A percentile compares a stretch with the other conserved stretches of the same genome.
These are phyloP conservation scores for Pseudohalonectria lignicola DNA, from an alignment of 2,329 filamentous ascomycete species.

Conservation along the genomic window DNA sequence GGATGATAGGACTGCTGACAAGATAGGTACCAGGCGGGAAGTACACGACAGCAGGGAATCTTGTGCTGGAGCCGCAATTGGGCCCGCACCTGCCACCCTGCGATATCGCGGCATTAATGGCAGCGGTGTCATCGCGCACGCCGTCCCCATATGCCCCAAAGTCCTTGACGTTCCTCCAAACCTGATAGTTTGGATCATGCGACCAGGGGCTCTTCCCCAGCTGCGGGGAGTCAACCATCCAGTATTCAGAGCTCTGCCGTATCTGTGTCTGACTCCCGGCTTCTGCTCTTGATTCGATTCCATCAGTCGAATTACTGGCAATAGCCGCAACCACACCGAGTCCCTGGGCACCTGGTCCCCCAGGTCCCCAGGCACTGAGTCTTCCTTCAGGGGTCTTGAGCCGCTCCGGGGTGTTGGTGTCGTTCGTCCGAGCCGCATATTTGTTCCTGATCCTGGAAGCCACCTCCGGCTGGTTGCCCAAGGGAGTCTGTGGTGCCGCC, in stretches of 20 bases:
- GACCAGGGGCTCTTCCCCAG: slow-evolving; percentile 37
- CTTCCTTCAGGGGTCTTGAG: neutral
- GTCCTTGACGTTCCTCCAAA: slow-evolving; percentile 69
- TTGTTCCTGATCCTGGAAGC: neutral
- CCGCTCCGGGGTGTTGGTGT: neutral
- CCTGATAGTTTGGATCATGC: slow-evolving; percentile 47
- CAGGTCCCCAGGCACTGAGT: neutral
- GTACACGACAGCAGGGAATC: slow-evolving; percentile 75
- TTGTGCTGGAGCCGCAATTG: slow-evolving; percentile 73
- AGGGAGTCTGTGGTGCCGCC: neutral
- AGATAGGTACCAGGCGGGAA: slow-evolving; percentile 83
- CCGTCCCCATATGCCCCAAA: slow-evolving; percentile 61
- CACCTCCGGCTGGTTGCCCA: neutral
- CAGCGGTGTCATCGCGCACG: slow-evolving; percentile 69
- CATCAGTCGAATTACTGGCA: too few relatives aligned
- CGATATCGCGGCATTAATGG: slow-evolving; percentile 76
- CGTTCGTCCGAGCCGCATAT: neutral
- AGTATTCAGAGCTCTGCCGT: neutral
- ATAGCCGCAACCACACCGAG: too few relatives aligned
- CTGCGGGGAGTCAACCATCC: neutral
- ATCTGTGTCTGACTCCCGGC: too few relatives aligned
- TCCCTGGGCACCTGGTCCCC: too few relatives aligned
- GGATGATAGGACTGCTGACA: slow-evolving; percentile 67
- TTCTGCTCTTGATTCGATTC: too few relatives aligned
- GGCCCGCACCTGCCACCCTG: slow-evolving; percentile 70